These are phyloP conservation scores for Trichoderma parareesei DNA, from an alignment of 495 filamentous ascomycete genomes.

Conservation along the genomic window DNA sequence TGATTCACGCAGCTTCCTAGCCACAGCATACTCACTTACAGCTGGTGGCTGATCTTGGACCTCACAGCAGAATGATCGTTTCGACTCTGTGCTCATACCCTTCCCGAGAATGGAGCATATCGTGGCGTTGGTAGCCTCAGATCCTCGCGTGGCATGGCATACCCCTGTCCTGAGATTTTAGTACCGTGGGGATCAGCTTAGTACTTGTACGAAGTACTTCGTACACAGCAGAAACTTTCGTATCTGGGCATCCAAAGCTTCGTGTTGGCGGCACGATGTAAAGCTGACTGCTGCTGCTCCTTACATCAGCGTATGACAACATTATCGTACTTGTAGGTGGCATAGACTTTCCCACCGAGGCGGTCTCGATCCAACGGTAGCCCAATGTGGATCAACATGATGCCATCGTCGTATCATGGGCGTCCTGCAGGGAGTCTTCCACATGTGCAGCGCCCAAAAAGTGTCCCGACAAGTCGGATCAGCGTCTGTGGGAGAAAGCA, in stretches of 20 bases:
- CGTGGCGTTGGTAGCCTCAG: conserved; percentile 7
- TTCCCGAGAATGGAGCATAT: not conserved
- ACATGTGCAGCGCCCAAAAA: no score
- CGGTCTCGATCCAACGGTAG: not conserved
- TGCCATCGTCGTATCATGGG: not conserved
- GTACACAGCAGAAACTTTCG: not conserved
- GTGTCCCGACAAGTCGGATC: no score
- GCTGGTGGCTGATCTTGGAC: not conserved
- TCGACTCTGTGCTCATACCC: not conserved
- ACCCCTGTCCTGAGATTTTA: not conserved
- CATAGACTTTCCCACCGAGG: not conserved
- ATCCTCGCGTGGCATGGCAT: conserved; percentile 7
- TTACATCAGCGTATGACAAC: not conserved
- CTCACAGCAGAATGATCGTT: not conserved
- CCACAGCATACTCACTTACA: not conserved
- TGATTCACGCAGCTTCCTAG: not conserved
- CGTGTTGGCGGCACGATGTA: not conserved
- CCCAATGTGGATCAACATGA: not conserved
- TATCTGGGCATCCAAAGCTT: not conserved
- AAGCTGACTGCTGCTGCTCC: not conserved
- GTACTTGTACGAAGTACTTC: no score
- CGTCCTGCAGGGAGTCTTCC: no score
- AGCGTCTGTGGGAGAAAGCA: no score
- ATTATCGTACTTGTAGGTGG: not conserved
- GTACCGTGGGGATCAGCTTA: not conserved